These are phyloP conservation scores for Tuber melanosporum DNA, from an alignment of 495 filamentous ascomycete species.

Conservation along the genomic window DNA sequence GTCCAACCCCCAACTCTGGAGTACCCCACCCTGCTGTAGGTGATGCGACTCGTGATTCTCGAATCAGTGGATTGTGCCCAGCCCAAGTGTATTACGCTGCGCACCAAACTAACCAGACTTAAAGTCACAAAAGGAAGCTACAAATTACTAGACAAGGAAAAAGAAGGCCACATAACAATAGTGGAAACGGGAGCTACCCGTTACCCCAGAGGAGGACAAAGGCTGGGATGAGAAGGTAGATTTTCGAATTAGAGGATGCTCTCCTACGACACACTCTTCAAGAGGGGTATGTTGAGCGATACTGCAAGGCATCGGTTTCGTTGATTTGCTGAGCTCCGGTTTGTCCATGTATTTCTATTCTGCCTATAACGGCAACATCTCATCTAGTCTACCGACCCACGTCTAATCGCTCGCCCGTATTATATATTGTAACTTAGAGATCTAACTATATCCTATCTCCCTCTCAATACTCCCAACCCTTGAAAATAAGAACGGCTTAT, in stretches of 20 bases:
- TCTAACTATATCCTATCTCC: slow-evolving; percentile 17
- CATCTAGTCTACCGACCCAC: background rate
- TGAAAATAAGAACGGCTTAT: slow-evolving; percentile 80
- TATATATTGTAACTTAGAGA: background rate
- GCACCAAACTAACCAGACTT: no score
- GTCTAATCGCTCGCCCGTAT: background rate
- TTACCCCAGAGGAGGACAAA: background rate
- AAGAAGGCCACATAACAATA: background rate
- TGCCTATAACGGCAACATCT: background rate
- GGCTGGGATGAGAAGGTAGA: background rate
- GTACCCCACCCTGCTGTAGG: no score
- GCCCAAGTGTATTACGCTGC: no score
- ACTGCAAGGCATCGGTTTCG: background rate
- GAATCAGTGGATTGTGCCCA: no score
- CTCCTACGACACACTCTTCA: background rate
- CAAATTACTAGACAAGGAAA: background rate
- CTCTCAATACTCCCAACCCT: slow-evolving; percentile 52
- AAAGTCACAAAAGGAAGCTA: background rate
- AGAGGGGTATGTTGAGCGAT: background rate
- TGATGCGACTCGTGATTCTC: no score
- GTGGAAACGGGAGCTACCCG: background rate
- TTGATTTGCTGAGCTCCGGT: background rate
- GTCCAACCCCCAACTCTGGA: no score
- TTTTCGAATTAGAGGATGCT: background rate
- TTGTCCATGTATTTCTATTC: background rate